Percentiles rank a stretch among this genome's conserved stretches.
Conservation (phyloP, 139 green algal genomes). For the Closterium sp. region DNA sequence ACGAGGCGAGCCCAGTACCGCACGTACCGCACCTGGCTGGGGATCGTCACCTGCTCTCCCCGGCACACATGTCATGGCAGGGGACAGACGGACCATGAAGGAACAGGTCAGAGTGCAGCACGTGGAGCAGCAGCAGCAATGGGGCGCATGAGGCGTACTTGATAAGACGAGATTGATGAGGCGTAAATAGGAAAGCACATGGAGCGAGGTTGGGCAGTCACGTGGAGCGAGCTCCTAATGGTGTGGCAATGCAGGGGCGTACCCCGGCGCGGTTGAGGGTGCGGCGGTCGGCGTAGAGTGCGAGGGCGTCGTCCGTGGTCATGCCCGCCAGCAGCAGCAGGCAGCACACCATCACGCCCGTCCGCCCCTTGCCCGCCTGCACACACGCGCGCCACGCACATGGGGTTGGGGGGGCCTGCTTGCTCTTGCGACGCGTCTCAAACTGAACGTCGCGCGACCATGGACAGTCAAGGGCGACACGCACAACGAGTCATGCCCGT, state of each 20-base stretch:
- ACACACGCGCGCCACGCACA: conserved; percentile 9
- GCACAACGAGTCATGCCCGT: background rate
- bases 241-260: background rate
- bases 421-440: no score
- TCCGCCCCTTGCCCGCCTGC: conserved; percentile 53
- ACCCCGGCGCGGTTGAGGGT: conserved; percentile 42
- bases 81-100: background rate
- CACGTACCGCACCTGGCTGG: conserved; percentile 43
- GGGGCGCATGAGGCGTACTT: no score
- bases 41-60: conserved; percentile 27
- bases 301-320: conserved; percentile 46
- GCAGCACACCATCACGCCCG: conserved; percentile 54
- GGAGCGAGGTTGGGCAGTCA: no score
- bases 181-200: no score
- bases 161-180: no score
- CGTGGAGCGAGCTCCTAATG: no score
- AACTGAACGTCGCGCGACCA: background rate
- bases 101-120: background rate
- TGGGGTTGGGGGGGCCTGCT: background rate
- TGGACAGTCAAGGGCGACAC: background rate
- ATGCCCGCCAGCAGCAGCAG: conserved; percentile 46
- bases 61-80: background rate
- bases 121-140: background rate
- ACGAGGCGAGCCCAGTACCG: conserved; percentile 27
- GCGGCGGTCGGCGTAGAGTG: conserved; percentile 35